Evolutionary conservation across 768 basidiomycete species (phyloP).

Genomic region (Leccinellum luteum): DNA sequence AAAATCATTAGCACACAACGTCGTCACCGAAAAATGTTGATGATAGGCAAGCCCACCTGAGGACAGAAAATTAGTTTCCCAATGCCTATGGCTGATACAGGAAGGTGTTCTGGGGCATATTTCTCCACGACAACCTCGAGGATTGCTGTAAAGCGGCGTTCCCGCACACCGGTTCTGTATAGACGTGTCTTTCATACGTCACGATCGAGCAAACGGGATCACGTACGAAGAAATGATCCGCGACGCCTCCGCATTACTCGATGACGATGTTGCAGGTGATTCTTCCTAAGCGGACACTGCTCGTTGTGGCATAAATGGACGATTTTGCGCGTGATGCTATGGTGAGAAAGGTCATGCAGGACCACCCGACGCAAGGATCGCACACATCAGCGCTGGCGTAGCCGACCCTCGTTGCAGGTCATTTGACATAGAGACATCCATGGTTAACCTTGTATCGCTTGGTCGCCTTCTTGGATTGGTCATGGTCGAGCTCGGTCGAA

Average conservation of each 20-base stretch:
- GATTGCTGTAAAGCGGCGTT: slow-evolving; percentile 15
- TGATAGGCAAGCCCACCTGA: slow-evolving; percentile 51
- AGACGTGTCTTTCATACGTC: background rate
- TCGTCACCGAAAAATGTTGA: background rate
- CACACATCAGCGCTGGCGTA: slow-evolving; percentile 88
- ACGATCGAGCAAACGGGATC: background rate
- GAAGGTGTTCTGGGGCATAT: slow-evolving; percentile 47
- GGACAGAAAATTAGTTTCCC: slow-evolving; percentile 79
- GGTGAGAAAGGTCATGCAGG: slow-evolving; percentile 1
- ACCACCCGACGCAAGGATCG: background rate
- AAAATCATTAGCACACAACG: slow-evolving; percentile 61
- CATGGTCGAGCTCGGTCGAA: background rate
- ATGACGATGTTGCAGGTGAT: slow-evolving; percentile 33
- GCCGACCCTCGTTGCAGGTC: slow-evolving; percentile 86
- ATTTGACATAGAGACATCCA: slow-evolving; percentile 83
- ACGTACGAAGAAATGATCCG: slow-evolving; percentile 30
- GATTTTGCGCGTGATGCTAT: no score
- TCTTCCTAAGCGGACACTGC: slow-evolving; percentile 51
- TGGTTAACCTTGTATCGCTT: slow-evolving; percentile 88
- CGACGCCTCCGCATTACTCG: slow-evolving; percentile 33
- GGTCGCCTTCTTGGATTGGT: slow-evolving; percentile 31
- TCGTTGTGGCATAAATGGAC: slow-evolving; percentile 94
- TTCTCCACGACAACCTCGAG: slow-evolving; percentile 52
- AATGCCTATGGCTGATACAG: slow-evolving; percentile 71
- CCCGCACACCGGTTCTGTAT: slow-evolving; percentile 25